These are phyloP conservation scores for Mimosa pudica DNA, from an alignment of 306 rosid species.

Conservation along the genomic window DNA sequence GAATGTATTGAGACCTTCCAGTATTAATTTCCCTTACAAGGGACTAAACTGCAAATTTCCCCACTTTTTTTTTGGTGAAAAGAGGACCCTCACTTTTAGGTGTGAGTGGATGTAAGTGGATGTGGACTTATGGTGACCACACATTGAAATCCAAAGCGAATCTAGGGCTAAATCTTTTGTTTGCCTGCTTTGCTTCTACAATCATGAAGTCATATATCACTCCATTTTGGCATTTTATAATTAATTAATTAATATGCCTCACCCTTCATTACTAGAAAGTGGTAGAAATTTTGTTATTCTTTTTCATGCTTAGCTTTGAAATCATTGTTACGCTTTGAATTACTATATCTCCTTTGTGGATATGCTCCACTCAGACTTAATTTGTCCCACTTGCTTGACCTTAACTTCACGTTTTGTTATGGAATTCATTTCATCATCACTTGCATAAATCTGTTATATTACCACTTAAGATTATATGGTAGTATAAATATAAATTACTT, in stretches of 20 bases:
- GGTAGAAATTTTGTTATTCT: neutral
- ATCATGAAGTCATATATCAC: slow-evolving; percentile 6
- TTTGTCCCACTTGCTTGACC: neutral
- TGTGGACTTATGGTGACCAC: slow-evolving; percentile 18
- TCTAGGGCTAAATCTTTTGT: neutral
- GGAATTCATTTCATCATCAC: neutral
- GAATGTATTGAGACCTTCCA: too few species aligned
- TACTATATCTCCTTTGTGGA: slow-evolving; percentile 28
- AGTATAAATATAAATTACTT: too few species aligned
- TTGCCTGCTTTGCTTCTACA: slow-evolving; percentile 14
- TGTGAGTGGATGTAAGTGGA: slow-evolving; percentile 24
- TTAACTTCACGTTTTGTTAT: slow-evolving; percentile 30
- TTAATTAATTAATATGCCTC: slow-evolving; percentile 23
- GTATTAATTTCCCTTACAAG: too few species aligned
- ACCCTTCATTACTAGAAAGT: slow-evolving; percentile 17
- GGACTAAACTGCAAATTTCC: too few species aligned
- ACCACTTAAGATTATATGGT: slow-evolving; percentile 2
- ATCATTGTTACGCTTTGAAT: slow-evolving; percentile 24
- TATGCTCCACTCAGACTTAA: slow-evolving; percentile 8
- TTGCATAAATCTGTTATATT: neutral
- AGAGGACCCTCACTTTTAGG: neutral
- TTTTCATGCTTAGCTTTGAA: neutral
- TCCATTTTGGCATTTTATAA: slow-evolving; percentile 6
- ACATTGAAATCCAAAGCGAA: neutral
- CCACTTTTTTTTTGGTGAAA: neutral